A percentile compares a stretch with the other conserved stretches of the same genome.
Evolutionary conservation across 2,329 filamentous ascomycete genomes (phyloP).

Genomic region (Trichoderma breve): DNA sequence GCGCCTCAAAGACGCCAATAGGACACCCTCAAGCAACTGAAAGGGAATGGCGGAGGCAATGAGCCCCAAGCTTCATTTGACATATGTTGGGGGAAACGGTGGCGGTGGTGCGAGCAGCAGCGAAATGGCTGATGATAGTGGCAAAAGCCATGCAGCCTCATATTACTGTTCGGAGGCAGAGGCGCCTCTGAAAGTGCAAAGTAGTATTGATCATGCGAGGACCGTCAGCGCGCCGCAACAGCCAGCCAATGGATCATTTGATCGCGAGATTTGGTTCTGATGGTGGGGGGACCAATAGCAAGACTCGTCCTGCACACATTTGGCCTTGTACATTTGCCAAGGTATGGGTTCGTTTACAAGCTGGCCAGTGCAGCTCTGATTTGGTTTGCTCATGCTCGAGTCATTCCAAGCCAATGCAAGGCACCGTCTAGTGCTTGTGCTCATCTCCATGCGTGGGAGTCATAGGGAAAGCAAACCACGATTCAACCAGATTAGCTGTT

Average conservation of each 20-base stretch:
- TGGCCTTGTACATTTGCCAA: neutral
- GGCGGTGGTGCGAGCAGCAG: neutral
- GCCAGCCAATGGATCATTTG: neutral
- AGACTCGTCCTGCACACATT: neutral
- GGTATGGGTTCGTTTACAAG: constrained; percentile 2
- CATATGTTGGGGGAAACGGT: neutral
- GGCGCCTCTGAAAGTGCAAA: neutral
- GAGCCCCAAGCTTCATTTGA: neutral
- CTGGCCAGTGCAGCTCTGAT: constrained; percentile 3
- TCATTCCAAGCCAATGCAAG: constrained; percentile 12
- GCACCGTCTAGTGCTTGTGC: neutral
- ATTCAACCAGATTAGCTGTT: neutral
- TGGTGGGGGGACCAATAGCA: neutral
- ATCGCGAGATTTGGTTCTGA: neutral
- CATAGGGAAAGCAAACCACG: neutral
- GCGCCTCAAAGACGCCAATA: neutral
- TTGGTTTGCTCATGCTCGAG: neutral
- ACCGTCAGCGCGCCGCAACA: neutral
- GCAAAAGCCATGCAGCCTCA: neutral
- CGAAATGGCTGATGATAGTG: neutral
- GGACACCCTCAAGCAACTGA: neutral
- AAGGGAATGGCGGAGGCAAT: neutral
- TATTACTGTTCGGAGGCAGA: neutral
- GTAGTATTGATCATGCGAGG: neutral
- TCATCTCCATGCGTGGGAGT: neutral